Base-by-base conservation (phyloP, 2,329 filamentous ascomycete species). In the Hypomyces perniciosus region DNA sequence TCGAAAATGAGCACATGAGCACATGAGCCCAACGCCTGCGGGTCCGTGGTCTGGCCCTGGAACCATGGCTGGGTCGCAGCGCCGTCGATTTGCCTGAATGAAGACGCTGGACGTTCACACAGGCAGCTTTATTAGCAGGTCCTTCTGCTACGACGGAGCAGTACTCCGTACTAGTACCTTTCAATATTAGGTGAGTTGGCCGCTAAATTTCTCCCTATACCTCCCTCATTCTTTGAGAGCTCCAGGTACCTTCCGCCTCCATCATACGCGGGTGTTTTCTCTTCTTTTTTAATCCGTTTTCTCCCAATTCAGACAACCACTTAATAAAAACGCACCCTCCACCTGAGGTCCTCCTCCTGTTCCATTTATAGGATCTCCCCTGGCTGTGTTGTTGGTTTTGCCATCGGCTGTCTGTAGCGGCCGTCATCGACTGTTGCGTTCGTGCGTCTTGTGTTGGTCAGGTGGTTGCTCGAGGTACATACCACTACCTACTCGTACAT, bases 1-100 rank as follows among this genome's bases (percentile, higher is more conserved):
- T 72, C 65, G 64, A 52, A 54, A 70, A 67, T 68, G 69, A 64
- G 67, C 72, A 75, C 72, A 74, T 75, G 72, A 74, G 68, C 69
- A 69, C 42, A 46, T 56, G 65, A 66, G 67, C 68, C 69, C 64
- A 71, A 66, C 57, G 56, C 37, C 59, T 70, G 67, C 64, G 68
- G 68, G 63, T 69, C 58, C 54, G 40, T 48, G 35, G 35, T 50
- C 44, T 47, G 26, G 33, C 34, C 40, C 40, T 48, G 39, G 38
- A 41, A 28, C 31, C 38, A 44, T 39, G 13, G 33, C 43, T 41
- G 29, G 50, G 20, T 44, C 10, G 43, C 51, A 46, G 31, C 41
- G 37, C 34, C 28, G 29, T 34, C n/a, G 20, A 37, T 40, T 29
- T 9, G 42, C n/a, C 20, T 26, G 26, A 13, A 29, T 13, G n/a